These are phyloP conservation scores for Breviolum minutum DNA, from an alignment of 73 alveolate species.

Conservation along the genomic window DNA sequence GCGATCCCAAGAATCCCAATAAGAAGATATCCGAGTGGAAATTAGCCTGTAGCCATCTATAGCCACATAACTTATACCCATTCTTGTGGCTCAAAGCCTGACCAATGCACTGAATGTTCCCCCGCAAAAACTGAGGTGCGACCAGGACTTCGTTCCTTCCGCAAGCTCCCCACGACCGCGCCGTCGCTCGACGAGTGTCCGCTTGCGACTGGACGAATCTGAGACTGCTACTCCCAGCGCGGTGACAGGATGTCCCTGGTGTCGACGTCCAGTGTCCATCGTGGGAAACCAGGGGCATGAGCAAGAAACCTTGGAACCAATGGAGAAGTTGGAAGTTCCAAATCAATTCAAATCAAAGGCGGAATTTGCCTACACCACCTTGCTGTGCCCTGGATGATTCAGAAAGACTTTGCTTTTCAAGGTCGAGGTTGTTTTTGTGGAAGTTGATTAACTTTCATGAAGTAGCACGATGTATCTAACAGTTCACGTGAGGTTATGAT, in stretches of 20 bases:
- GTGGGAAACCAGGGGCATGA: background rate
- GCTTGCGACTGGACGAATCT: background rate
- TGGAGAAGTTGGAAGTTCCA: background rate
- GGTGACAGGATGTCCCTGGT: constrained; percentile 87
- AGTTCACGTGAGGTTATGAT: too few species aligned
- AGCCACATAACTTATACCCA: background rate
- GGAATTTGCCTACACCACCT: constrained; percentile 40
- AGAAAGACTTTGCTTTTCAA: too few species aligned
- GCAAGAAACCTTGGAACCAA: background rate
- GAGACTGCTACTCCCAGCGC: background rate
- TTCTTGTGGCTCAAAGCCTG: background rate
- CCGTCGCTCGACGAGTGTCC: constrained; percentile 17
- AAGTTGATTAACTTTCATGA: too few species aligned
- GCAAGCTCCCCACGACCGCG: constrained; percentile 1
- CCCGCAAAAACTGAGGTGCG: constrained; percentile 16
- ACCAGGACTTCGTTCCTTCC: constrained; percentile 25
- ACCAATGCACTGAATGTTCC: background rate
- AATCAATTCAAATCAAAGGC: background rate
- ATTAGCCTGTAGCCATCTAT: too few species aligned
- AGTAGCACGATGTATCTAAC: too few species aligned
- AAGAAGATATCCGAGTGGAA: too few species aligned
- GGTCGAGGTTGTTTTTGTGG: too few species aligned
- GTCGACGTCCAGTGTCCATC: constrained; percentile 81
- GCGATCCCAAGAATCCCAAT: too few species aligned
- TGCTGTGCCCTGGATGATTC: background rate